These are phyloP conservation scores for Penicillium sp. DNA, from an alignment of 2,329 filamentous ascomycete genomes.

Conservation along the genomic window DNA sequence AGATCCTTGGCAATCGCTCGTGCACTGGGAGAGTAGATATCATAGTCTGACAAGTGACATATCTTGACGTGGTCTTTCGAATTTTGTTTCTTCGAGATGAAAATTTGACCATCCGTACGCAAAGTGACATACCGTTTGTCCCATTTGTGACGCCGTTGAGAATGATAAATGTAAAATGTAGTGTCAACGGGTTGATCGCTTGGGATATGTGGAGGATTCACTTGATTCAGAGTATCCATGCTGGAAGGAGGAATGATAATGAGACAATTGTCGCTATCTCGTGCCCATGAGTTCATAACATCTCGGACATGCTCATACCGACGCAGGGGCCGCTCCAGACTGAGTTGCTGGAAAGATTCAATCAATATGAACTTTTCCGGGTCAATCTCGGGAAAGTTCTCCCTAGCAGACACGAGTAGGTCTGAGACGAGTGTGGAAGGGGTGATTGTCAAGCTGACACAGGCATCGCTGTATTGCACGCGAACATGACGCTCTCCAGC, in stretches of 20 bases:
- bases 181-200: conserved; percentile 64
- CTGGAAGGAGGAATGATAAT: conserved; percentile 65
- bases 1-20: conserved; percentile 68
- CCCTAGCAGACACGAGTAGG: conserved; percentile 66
- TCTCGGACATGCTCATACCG: conserved; percentile 84
- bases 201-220: conserved; percentile 66
- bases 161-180: conserved; percentile 74
- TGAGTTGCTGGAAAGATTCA: conserved; percentile 73
- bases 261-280: conserved; percentile 73
- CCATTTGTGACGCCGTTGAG: conserved; percentile 81
- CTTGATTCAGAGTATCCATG: conserved; percentile 35
- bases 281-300: conserved; percentile 90
- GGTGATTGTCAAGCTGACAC: conserved; percentile 69
- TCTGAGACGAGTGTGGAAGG: conserved; percentile 73
- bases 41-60: conserved; percentile 88
- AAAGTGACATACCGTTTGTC: conserved; percentile 79
- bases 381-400: conserved; percentile 64
- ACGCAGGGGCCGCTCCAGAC: conserved; percentile 77
- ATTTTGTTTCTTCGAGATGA: conserved; percentile 67
- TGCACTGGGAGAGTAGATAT: conserved; percentile 77
- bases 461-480: conserved; percentile 69
- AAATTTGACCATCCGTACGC: conserved; percentile 68
- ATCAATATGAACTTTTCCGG: conserved; percentile 67
- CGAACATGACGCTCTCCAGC: conserved; percentile 72
- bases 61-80: conserved; percentile 69